phyloP scores from a whole-genome alignment of 805 yeast species.

The Maudiozyma saulgeensis region DNA sequence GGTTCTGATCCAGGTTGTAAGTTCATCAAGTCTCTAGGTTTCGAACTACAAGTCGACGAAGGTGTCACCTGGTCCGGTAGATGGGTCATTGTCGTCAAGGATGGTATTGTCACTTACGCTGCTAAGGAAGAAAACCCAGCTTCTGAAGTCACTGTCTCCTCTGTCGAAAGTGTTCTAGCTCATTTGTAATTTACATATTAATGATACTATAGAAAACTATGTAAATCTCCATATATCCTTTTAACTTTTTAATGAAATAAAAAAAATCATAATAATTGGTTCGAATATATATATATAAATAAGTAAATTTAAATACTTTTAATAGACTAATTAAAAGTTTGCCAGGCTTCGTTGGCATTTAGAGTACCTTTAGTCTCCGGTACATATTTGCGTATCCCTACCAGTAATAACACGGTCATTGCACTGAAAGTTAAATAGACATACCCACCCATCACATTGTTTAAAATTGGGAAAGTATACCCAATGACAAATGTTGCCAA shows the following conservation, averaged over 20 bases:
- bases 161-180: constrained; percentile 28
- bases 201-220: not conserved
- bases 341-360: constrained; percentile 17
- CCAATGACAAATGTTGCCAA: constrained; percentile 78
- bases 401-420: constrained; percentile 41
- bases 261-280: not conserved
- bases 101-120: constrained; percentile 43
- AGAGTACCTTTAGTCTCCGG: constrained; percentile 18
- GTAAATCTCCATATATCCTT: not conserved
- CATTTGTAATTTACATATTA: constrained; percentile 14
- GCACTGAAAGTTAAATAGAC: constrained; percentile 66
- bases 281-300: not conserved
- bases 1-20: constrained; percentile 58
- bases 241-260: not conserved
- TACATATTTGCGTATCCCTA: constrained; percentile 28
- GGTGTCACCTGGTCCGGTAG: constrained; percentile 55
- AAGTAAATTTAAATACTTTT: not conserved
- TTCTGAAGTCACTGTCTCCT: constrained; percentile 30
- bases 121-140: constrained; percentile 31
- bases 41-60: constrained; percentile 43
- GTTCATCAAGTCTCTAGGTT: constrained; percentile 53
- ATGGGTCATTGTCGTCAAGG: constrained; percentile 61
- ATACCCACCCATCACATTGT: constrained; percentile 59
- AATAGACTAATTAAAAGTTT: not conserved
- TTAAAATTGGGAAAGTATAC: constrained; percentile 65